Evolutionary conservation across 106 monocot species (phyloP), one percentile per base, ranked within the genome.

Genomic region (Dioscorea dumetorum): DNA sequence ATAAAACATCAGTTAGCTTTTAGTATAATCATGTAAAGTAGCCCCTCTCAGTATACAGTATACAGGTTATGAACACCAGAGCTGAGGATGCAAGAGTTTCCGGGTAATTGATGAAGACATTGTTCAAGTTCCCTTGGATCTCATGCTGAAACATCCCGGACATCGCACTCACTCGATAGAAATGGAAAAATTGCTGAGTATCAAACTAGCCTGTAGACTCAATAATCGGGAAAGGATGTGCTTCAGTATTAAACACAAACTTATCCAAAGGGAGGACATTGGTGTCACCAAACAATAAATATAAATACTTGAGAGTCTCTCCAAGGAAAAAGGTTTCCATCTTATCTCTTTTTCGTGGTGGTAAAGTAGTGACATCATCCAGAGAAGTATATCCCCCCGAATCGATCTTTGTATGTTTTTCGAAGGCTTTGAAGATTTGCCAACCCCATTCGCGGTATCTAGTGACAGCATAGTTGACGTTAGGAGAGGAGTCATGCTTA

Each of bases 261-360:
- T 88, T 88, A 79, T 95, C 83, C 2, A 95, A 68, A 69, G 95
- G 88, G 56, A 95, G 79, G 51, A 86, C 62, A 67, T 84, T 64
- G 18, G 75, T 72, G 57, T 95, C 83, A 32, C 81, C 91, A 67
- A 95, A 95, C 21, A 95, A 70, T 60, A 95, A 62, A 84, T 91
- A 95, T 66, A 95, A 76, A 62, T 95, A 95, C 48, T 95, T 95
- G 51, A 95, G 67, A 48, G 91, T 95, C 71, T 95, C 95, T 13
- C 90, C 95, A 52, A 91, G 71, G 75, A 95, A 95, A 72, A 95
- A 95, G 63, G 95, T 95, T 73, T 95, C 95, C 95, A 95, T 95
- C 77, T 95, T 95, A 72, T 95, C 94, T 69, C 94, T 91, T 73
- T 70, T 85, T 18, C 21, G 84, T 68, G 94, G 83, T 3, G 91